phyloP scores from a whole-genome alignment of 2,329 filamentous ascomycete species.

The Cordyceps pruinosa region DNA sequence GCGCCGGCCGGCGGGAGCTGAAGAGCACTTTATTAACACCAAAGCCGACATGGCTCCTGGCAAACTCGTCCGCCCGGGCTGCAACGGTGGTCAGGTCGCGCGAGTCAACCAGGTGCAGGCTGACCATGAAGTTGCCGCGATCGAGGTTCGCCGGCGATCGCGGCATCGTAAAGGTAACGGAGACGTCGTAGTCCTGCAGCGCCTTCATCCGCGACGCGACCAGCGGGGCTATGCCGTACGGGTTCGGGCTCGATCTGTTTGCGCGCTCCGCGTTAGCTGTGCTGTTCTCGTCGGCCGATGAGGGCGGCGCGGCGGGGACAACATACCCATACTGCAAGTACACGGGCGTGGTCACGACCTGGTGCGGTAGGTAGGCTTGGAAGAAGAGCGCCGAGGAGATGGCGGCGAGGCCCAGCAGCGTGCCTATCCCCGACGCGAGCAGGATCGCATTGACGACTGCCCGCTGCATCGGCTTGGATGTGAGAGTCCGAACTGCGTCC shows the following conservation, averaged over 20 bases:
- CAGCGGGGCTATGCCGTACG: constrained; percentile 45
- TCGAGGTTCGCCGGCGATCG: constrained; percentile 68
- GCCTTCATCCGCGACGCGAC: constrained; percentile 50
- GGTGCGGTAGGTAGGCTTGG: constrained; percentile 49
- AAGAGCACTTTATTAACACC: constrained; percentile 41
- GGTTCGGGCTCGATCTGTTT: constrained; percentile 41
- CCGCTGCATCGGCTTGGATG: constrained; percentile 45
- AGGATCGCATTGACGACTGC: constrained; percentile 41
- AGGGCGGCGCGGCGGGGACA: background rate
- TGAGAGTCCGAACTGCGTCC: constrained; percentile 33
- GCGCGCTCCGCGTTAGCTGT: background rate
- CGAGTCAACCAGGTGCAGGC: constrained; percentile 59
- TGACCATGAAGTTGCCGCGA: constrained; percentile 92
- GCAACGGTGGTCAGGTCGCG: constrained; percentile 22
- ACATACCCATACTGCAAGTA: constrained; percentile 54
- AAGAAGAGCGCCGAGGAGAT: constrained; percentile 48
- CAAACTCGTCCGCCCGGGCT: constrained; percentile 23
- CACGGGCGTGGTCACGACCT: constrained; percentile 44
- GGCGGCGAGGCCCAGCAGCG: constrained; percentile 41
- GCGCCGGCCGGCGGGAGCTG: constrained; percentile 63
- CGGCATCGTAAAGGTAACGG: constrained; percentile 68
- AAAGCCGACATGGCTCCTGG: constrained; percentile 29
- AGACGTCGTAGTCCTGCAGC: constrained; percentile 78
- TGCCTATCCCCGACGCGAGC: constrained; percentile 33
- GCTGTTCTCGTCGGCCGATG: background rate